Conservation (phyloP, 2,329 filamentous ascomycete species). For the Calonectria henricotiae region DNA sequence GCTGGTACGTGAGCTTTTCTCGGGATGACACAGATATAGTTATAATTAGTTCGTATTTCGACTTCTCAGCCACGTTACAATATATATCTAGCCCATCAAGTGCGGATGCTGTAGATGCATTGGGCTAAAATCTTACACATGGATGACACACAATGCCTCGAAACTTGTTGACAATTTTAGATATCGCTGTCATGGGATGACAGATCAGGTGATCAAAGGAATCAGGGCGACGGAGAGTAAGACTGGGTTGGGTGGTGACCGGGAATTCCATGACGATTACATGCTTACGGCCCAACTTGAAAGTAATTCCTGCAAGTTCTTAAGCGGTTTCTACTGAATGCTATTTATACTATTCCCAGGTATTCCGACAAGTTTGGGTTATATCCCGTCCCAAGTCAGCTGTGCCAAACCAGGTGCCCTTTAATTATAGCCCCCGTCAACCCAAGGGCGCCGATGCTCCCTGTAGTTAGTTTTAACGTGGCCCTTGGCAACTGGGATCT, state of each 20-base stretch:
- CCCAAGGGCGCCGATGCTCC: background rate
- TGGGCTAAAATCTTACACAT: constrained; percentile 2
- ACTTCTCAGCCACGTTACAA: background rate
- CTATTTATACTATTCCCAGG: background rate
- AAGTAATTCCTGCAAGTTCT: background rate
- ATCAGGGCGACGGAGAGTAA: background rate
- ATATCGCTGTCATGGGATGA: constrained; percentile 1
- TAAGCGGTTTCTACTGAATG: too few species aligned
- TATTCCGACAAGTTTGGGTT: background rate
- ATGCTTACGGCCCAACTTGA: background rate
- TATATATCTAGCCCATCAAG: background rate
- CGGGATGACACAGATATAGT: background rate
- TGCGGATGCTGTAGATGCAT: background rate
- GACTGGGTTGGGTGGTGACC: background rate
- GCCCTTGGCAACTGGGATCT: constrained; percentile 10
- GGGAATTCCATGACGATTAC: constrained; percentile 2
- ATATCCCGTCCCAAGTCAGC: background rate
- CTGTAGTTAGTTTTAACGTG: background rate
- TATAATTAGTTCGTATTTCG: background rate
- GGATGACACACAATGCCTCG: background rate
- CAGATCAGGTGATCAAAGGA: background rate
- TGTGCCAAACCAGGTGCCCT: background rate
- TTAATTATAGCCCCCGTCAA: background rate
- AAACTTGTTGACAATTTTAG: constrained; percentile 20
- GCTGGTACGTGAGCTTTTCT: background rate